Evolutionary conservation across 2,329 filamentous ascomycete species (phyloP).

Genomic region (Scolecobasidium constrictum): DNA sequence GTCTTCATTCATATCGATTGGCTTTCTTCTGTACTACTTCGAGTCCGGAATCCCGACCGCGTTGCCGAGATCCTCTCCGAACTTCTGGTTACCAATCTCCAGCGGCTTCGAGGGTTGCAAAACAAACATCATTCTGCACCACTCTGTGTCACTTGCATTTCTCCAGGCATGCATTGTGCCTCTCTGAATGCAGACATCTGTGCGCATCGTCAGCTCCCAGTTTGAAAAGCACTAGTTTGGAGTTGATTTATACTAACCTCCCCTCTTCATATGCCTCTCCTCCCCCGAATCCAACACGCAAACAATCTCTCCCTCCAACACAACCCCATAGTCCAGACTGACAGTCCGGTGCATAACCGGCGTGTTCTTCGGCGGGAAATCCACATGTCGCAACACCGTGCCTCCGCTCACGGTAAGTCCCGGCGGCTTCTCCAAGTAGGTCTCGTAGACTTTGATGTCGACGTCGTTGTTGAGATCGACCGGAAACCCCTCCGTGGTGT

Average conservation of each 20-base stretch:
- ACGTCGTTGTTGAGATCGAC: slow-evolving; percentile 32
- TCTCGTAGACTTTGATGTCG: slow-evolving; percentile 36
- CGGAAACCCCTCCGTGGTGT: slow-evolving; percentile 38
- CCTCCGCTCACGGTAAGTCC: slow-evolving; percentile 39
- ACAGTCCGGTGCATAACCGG: slow-evolving; percentile 29
- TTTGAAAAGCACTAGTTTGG: too few relatives aligned
- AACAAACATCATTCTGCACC: slow-evolving; percentile 11
- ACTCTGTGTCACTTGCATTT: slow-evolving; percentile 9
- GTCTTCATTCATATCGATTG: too few relatives aligned
- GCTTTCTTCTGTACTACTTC: too few relatives aligned
- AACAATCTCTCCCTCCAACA: slow-evolving; percentile 27
- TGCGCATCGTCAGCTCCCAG: slow-evolving; percentile 22
- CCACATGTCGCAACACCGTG: slow-evolving; percentile 34
- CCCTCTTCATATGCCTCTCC: slow-evolving; percentile 19
- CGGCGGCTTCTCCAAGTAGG: slow-evolving; percentile 32
- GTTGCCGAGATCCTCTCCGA: slow-evolving; percentile 10
- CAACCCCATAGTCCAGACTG: slow-evolving; percentile 27
- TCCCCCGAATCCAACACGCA: slow-evolving; percentile 27
- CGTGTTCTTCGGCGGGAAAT: slow-evolving; percentile 22
- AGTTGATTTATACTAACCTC: too few relatives aligned
- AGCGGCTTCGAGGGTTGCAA: slow-evolving; percentile 9
- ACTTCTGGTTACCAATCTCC: slow-evolving; percentile 6
- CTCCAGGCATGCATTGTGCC: slow-evolving; percentile 23
- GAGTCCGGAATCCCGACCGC: background rate
- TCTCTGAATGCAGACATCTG: slow-evolving; percentile 24